phyloP scores from a whole-genome alignment of 345 rosid genomes.

The Salix arbutifolia region DNA sequence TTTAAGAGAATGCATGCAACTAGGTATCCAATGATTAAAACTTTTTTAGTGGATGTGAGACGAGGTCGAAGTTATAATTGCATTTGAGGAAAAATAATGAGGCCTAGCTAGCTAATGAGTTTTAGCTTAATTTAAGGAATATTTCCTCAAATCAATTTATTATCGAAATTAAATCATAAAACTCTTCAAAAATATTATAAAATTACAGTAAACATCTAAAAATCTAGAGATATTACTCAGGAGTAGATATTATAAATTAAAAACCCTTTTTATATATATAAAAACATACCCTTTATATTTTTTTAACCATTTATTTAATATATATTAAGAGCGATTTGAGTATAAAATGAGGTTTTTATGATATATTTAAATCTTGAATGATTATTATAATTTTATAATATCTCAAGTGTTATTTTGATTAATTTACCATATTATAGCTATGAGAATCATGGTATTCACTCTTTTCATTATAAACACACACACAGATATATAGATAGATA shows the following conservation, averaged over 20 bases:
- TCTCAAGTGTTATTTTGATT: background rate
- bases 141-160: background rate
- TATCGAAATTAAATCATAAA: too few species aligned
- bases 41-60: constrained; percentile 8
- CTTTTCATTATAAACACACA: constrained; percentile 3
- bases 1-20: constrained; percentile 9
- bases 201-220: too few species aligned
- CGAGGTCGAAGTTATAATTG: background rate
- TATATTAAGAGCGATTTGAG: background rate
- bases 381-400: background rate
- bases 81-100: background rate
- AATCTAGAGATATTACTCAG: too few species aligned
- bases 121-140: constrained; percentile 5
- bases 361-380: background rate
- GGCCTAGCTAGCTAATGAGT: background rate
- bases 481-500: background rate
- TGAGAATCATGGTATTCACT: background rate
- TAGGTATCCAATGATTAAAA: constrained; percentile 2
- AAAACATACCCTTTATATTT: too few species aligned
- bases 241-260: too few species aligned
- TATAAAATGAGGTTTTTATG: background rate
- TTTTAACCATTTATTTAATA: too few species aligned
- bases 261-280: too few species aligned
- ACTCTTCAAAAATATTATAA: too few species aligned
- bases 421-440: background rate